These are phyloP conservation scores for Neurospora pannonica DNA, from an alignment of 495 filamentous ascomycete genomes.

Conservation along the genomic window DNA sequence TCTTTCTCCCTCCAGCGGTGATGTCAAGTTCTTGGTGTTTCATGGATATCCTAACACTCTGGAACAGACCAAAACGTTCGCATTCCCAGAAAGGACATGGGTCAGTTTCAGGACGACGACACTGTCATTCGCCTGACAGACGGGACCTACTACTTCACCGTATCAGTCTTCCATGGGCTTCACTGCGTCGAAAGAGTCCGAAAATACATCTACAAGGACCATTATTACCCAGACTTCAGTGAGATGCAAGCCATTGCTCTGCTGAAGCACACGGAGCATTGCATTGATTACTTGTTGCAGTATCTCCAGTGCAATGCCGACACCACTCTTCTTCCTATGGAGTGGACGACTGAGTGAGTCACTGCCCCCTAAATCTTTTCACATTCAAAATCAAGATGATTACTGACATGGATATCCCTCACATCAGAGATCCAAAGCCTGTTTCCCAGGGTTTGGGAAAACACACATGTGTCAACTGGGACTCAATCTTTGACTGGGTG, in stretches of 20 bases:
- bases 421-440: neutral
- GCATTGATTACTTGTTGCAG: slow-evolving; percentile 4
- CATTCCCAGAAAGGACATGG: neutral
- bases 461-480: slow-evolving; percentile 2
- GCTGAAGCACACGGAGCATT: slow-evolving; percentile 3
- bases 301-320: slow-evolving; percentile 9
- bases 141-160: neutral
- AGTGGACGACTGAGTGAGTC: neutral
- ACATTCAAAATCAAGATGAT: neutral
- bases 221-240: slow-evolving; percentile 2
- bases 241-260: neutral
- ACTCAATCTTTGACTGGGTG: slow-evolving; percentile 1
- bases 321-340: slow-evolving; percentile 4
- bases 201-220: neutral
- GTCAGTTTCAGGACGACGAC: neutral
- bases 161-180: slow-evolving; percentile 2
- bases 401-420: neutral
- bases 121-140: slow-evolving; percentile 1
- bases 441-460: neutral
- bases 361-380: no score
- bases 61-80: neutral
- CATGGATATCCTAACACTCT: neutral
- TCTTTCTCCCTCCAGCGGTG: neutral
- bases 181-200: slow-evolving; percentile 3
- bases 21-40: neutral